A percentile compares a stretch with the other conserved stretches of the same genome.
Conservation (phyloP, 495 filamentous ascomycete genomes). For the Penicillium nucicola region DNA sequence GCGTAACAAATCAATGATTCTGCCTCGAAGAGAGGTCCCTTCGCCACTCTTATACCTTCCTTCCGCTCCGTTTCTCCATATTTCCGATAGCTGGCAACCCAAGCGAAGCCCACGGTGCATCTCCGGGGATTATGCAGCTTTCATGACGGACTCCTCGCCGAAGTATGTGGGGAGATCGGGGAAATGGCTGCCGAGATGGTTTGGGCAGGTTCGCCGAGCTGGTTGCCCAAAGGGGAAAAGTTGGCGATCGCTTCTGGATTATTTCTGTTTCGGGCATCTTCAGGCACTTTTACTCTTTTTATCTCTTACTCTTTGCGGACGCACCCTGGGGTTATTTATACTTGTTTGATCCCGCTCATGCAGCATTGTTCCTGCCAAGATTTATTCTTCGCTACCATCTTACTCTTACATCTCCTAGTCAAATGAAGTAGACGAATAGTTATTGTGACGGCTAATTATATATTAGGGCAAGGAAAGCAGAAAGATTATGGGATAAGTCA, state of each 20-base stretch:
- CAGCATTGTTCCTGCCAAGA: too few species aligned
- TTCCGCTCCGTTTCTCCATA: constrained; percentile 2
- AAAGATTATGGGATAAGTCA: too few species aligned
- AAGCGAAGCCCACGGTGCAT: constrained; percentile 1
- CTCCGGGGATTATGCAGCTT: constrained; percentile 8
- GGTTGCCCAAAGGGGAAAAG: constrained; percentile 4
- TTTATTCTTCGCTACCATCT: too few species aligned
- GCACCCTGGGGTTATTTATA: too few species aligned
- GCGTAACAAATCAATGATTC: neutral
- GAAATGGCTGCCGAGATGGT: neutral
- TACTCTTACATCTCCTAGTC: too few species aligned
- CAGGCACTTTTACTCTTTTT: constrained; percentile 3
- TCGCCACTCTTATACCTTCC: neutral
- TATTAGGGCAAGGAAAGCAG: too few species aligned
- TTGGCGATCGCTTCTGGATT: neutral
- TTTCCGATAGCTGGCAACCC: constrained; percentile 2
- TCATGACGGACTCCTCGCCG: constrained; percentile 7
- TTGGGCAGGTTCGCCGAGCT: constrained; percentile 13
- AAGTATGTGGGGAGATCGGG: constrained; percentile 5
- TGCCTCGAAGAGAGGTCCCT: neutral
- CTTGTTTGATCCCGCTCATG: too few species aligned
- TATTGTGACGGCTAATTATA: too few species aligned
- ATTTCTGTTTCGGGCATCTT: neutral
- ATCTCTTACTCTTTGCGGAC: constrained; percentile 1
- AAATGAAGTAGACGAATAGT: too few species aligned